A percentile compares a stretch with the other conserved stretches of the same genome.
Evolutionary conservation across 768 basidiomycete genomes (phyloP).

Genomic region (Leccinum incarnatum): DNA sequence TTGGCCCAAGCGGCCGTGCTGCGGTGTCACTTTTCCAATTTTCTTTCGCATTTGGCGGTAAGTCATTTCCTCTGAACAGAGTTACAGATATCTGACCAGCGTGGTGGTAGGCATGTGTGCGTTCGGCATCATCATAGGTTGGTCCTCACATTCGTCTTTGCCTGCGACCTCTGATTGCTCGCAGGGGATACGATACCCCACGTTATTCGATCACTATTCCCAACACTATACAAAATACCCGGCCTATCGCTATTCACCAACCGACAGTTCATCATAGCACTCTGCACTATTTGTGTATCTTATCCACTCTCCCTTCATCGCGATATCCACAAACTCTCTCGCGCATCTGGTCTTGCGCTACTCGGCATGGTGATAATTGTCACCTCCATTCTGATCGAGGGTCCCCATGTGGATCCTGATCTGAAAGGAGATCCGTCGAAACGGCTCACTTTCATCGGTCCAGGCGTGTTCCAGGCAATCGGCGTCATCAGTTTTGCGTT

Average conservation of each 20-base stretch:
- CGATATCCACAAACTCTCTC: conserved; percentile 95
- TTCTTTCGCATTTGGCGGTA: conserved; percentile 94
- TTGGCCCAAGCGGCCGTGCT: conserved; percentile 86
- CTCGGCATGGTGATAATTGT: conserved; percentile 96
- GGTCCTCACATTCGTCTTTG: conserved; percentile 2
- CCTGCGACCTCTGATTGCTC: background rate
- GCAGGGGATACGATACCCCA: conserved; percentile 93
- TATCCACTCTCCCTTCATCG: conserved; percentile 95
- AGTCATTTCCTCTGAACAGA: conserved; percentile 17
- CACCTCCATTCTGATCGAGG: conserved; percentile 76
- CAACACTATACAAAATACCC: conserved; percentile 60
- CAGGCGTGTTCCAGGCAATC: conserved; percentile 90
- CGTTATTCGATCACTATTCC: conserved; percentile 86
- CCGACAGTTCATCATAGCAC: conserved; percentile 83
- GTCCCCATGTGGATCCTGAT: conserved; percentile 67
- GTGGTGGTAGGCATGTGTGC: conserved; percentile 82
- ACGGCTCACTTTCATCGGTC: conserved; percentile 71
- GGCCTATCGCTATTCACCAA: conserved; percentile 76
- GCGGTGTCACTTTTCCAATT: conserved; percentile 98
- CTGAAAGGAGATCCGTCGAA: conserved; percentile 75
- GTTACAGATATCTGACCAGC: conserved; percentile 3
- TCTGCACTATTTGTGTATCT: conserved; percentile 86
- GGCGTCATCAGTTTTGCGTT: conserved; percentile 97
- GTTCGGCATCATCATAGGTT: conserved; percentile 91
- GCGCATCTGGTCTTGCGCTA: conserved; percentile 88